Percentiles rank a stretch among this genome's conserved stretches.
Evolutionary conservation across 768 basidiomycete species (phyloP).

Genomic region (Mrakia gelida): DNA sequence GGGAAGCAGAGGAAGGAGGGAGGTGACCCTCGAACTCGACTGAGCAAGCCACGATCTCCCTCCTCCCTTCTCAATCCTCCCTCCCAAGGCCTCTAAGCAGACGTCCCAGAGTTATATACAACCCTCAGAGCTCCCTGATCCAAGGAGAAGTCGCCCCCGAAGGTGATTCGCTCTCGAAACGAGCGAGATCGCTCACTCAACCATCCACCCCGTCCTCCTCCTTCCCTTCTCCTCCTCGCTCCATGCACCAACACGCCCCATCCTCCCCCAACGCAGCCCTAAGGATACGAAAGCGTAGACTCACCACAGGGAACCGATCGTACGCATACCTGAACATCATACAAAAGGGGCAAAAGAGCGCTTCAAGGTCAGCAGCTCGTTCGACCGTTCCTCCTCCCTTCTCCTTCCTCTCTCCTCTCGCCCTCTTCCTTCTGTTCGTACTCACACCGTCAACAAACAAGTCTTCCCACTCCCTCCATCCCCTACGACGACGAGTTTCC

Average conservation of each 20-base stretch:
- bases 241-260: neutral
- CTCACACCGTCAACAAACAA: constrained; percentile 32
- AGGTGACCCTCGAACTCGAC: no score
- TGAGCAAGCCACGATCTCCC: no score
- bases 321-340: constrained; percentile 26
- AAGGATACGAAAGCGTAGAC: neutral
- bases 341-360: neutral
- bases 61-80: no score
- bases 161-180: neutral
- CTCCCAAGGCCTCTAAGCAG: no score
- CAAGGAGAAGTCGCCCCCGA: no score
- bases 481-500: constrained; percentile 32
- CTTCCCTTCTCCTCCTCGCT: neutral
- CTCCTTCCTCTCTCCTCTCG: neutral
- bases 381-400: no score
- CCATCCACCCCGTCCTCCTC: neutral
- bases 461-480: constrained; percentile 34
- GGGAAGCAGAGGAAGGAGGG: no score
- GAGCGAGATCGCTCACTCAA: neutral
- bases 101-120: neutral
- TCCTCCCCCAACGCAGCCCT: neutral
- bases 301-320: constrained; percentile 31
- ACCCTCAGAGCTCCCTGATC: no score
- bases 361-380: neutral
- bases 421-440: neutral